phyloP scores from a whole-genome alignment of 129 eudicot genomes.

The Glebionis coronaria region DNA sequence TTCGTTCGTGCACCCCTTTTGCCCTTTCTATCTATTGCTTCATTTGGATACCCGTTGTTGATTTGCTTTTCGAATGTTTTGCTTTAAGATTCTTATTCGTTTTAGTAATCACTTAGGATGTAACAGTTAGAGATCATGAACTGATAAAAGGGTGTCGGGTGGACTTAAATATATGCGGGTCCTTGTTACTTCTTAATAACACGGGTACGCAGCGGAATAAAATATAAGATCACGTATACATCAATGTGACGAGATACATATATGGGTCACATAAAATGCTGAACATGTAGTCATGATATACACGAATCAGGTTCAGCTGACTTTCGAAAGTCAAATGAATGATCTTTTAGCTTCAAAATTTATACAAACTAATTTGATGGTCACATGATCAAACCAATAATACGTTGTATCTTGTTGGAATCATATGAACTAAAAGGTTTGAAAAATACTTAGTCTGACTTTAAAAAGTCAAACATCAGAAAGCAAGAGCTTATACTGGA shows the following conservation, averaged over 20 bases:
- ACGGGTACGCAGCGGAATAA: too few species aligned
- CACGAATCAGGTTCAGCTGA: not conserved
- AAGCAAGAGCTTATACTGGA: not conserved
- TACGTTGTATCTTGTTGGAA: too few species aligned
- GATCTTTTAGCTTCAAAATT: not conserved
- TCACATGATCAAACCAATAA: too few species aligned
- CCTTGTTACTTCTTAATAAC: too few species aligned
- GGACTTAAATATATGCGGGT: too few species aligned
- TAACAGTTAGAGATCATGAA: not conserved
- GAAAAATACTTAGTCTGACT: slow-evolving; percentile 3
- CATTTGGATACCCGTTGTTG: not conserved
- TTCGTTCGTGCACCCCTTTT: slow-evolving; percentile 20
- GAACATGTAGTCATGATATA: too few species aligned
- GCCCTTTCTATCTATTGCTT: slow-evolving; percentile 8
- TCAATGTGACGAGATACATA: too few species aligned
- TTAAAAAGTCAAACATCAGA: not conserved
- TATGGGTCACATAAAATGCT: too few species aligned
- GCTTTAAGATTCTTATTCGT: not conserved
- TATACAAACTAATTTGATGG: too few species aligned
- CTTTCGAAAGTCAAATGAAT: not conserved
- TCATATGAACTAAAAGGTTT: not conserved
- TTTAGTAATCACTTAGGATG: not conserved
- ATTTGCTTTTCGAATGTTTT: not conserved
- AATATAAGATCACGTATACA: too few species aligned
- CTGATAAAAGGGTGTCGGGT: not conserved